Evolutionary conservation across 2,329 filamentous ascomycete species (phyloP), one percentile per base, ranked within the genome.

Genomic region (Drechslerella stenobrocha): DNA sequence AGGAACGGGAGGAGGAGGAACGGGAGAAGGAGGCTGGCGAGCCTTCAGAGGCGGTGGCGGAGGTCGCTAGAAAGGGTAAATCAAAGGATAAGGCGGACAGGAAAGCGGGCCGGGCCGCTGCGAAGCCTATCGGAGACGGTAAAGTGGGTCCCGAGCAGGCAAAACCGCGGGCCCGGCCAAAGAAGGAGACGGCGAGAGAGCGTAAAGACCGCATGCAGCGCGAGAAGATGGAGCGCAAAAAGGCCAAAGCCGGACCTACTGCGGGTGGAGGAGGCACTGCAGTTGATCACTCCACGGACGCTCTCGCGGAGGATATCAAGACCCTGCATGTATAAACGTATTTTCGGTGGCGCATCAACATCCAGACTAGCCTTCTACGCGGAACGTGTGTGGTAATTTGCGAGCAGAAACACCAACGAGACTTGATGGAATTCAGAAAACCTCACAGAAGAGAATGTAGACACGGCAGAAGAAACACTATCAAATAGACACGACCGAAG

Each of bases 171-270:
- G 51, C 34, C 28, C 50, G 47, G 22, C 48, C 44, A 3, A 67
- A 60, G 34, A 40, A 32, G 11, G 63, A 67, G 37, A 67, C 63
- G 6, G 63, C 44, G 7, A 23, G 63, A 22, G 63, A 67, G 32
- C 50, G 55, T n/a, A 67, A 67, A 22, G 63, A 67, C 9, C 63
- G 63, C 7, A 34, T 30, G 11, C 55, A 67, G 50, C 51, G 57
- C 1, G 63, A 67, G n/a, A 67, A 67, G 26, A 34, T 52, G 20
- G 63, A 67, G 9, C 42, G 44, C 18, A 67, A 67, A 42, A 60
- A 60, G 37, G 28, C 44, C 2, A 67, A 67, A 28, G 20, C 44
- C 7, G 22, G 15, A 13, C 3, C 34, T 37, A 4, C 4, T 13
- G 34, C 11, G 15, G 30, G 6, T 1, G 45, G 37, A 5, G 47